phyloP scores from a whole-genome alignment of 202 grass and related monocot genomes.

The Panicum virgatum region DNA sequence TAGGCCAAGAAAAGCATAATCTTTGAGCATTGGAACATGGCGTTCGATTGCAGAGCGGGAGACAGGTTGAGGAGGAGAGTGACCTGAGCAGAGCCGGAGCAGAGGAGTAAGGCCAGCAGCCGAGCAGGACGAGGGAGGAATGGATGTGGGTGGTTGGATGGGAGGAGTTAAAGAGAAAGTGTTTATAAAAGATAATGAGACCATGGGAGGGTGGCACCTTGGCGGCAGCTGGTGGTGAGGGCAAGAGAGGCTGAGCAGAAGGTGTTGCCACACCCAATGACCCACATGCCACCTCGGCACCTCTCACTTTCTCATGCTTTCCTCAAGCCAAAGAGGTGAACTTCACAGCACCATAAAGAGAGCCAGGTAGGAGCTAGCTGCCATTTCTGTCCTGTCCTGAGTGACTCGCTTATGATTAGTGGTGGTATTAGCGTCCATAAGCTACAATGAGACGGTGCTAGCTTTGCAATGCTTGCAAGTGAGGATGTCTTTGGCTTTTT shows the following conservation, averaged over 20 bases:
- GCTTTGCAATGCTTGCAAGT: slow-evolving; percentile 14
- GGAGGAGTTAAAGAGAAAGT: neutral
- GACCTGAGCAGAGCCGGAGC: slow-evolving; percentile 43
- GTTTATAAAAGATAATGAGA: slow-evolving; percentile 49
- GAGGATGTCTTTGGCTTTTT: neutral
- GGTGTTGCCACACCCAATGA: neutral
- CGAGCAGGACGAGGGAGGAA: slow-evolving; percentile 13
- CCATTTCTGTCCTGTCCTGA: slow-evolving; percentile 19
- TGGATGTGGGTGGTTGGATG: neutral
- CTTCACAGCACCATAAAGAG: neutral
- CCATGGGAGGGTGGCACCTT: slow-evolving; percentile 4
- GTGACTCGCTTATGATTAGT: slow-evolving; percentile 12
- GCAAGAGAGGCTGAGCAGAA: neutral
- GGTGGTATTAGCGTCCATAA: neutral
- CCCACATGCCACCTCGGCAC: neutral
- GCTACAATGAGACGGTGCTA: neutral
- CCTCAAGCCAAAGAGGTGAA: neutral
- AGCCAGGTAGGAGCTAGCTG: slow-evolving; percentile 14
- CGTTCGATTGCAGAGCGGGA: neutral
- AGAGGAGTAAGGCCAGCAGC: slow-evolving; percentile 20
- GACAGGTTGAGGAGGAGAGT: slow-evolving; percentile 18
- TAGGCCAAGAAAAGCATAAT: neutral
- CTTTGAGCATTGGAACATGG: slow-evolving; percentile 3
- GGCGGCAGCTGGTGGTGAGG: slow-evolving; percentile 31
- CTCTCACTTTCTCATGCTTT: neutral